A percentile compares a stretch with the other conserved stretches of the same genome.
These are phyloP conservation scores for Metrosideros polymorpha DNA, from an alignment of 441 rosid genomes.

Conservation along the genomic window DNA sequence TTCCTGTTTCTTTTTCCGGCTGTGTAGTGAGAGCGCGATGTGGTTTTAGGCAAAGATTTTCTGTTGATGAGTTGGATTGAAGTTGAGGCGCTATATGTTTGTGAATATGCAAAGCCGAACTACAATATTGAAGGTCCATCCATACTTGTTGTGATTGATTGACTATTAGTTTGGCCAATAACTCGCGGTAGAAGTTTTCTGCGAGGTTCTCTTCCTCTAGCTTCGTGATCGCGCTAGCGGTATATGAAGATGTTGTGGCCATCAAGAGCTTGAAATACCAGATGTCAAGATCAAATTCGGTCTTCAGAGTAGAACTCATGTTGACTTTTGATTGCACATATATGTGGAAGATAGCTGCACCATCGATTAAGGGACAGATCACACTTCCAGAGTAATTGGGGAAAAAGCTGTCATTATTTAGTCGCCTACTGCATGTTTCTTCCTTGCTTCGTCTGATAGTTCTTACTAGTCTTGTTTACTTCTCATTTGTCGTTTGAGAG, in stretches of 20 bases:
- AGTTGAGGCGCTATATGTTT: background rate
- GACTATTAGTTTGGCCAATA: background rate
- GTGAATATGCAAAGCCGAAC: conserved; percentile 14
- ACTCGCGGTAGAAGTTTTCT: accelerated
- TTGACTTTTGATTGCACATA: background rate
- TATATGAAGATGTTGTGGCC: background rate
- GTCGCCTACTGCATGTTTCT: background rate
- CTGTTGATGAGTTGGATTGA: background rate
- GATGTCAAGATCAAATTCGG: background rate
- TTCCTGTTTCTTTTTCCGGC: background rate
- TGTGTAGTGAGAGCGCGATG: background rate
- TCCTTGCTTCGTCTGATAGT: background rate
- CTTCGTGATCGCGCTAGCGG: accelerated
- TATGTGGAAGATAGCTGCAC: background rate
- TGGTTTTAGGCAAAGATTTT: background rate
- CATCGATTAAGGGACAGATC: background rate
- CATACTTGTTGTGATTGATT: background rate
- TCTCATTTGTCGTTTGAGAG: background rate
- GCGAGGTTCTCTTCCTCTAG: background rate
- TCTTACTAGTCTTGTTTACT: background rate
- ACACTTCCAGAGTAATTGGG: background rate
- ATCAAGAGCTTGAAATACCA: background rate
- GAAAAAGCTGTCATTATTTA: background rate
- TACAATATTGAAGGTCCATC: background rate
- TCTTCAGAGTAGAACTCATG: background rate